These are phyloP conservation scores for Exophiala dermatitidis DNA, from an alignment of 2,329 filamentous ascomycete genomes.

Conservation along the genomic window DNA sequence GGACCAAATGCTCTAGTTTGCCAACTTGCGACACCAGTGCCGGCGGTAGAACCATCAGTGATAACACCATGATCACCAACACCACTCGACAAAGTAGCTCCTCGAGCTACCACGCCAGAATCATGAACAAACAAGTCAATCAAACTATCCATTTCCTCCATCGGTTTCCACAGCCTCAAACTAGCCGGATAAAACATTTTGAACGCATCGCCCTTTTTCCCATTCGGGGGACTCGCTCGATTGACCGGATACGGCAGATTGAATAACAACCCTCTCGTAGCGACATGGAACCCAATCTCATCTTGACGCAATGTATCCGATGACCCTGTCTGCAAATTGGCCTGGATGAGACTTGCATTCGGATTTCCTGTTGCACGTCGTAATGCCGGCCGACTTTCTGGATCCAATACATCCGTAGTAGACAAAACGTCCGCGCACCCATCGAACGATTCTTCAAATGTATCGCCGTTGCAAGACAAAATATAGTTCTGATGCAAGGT, in stretches of 20 bases:
- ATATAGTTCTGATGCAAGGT: constrained; percentile 91
- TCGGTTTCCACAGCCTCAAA: constrained; percentile 72
- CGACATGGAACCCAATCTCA: constrained; percentile 87
- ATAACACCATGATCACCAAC: constrained; percentile 26
- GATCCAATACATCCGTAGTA: constrained; percentile 75
- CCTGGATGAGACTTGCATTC: constrained; percentile 14
- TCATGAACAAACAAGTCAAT: constrained; percentile 63
- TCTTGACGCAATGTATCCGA: constrained; percentile 79
- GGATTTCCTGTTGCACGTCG: constrained; percentile 24
- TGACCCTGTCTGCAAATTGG: constrained; percentile 48
- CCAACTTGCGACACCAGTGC: constrained; percentile 35
- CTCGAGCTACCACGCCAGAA: constrained; percentile 35
- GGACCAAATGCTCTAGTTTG: constrained; percentile 21
- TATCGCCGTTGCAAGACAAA: constrained; percentile 66
- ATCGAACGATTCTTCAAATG: constrained; percentile 69
- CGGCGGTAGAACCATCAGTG: constrained; percentile 32
- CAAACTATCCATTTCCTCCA: constrained; percentile 71
- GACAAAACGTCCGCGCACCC: constrained; percentile 83
- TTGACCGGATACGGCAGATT: constrained; percentile 80
- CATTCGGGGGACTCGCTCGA: constrained; percentile 41
- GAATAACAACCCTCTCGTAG: constrained; percentile 78
- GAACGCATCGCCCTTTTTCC: constrained; percentile 52
- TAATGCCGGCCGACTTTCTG: constrained; percentile 47
- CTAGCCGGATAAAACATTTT: constrained; percentile 91
- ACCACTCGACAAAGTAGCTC: background rate